Base-by-base conservation (phyloP, 1,284 basidiomycete species). In the Moesziomyces globuligerus region DNA sequence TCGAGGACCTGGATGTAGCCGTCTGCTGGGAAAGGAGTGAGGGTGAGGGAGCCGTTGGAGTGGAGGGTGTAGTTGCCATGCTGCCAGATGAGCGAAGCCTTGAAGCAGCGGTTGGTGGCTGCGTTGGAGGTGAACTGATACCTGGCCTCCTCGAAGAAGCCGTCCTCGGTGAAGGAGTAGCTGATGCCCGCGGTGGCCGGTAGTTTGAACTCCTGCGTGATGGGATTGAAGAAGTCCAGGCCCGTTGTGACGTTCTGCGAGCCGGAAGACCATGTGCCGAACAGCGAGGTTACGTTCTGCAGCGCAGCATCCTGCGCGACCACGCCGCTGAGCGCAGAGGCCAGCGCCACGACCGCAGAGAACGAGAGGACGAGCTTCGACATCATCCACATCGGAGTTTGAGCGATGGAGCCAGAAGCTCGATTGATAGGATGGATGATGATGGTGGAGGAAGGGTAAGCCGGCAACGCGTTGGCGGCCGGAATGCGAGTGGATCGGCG, bases 101-200 rank as follows among this genome's bases (percentile, higher is more conserved):
- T 75, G 58, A 81, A 80, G 56, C 80, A 81, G 11, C 67, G 53
- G 21, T 75, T 76, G n/a, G 54, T 61, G 17, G 51, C 53, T 17
- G 73, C 48, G 50, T 80, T 79, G 18, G 76, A 68, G 15, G 60
- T 55, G 54, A 77, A 81, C 38, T 61, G 51, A 51, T 75, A 75
- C 20, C 54, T 48, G 10, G 77, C 55, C 47, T 69, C 61, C 43
- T 81, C 80, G 51, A 80, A 81, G 46, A 53, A 69, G 20, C 78
- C 78, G 28, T 81, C 76, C 24, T 78, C 70, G 24, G 74, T 75
- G 53, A 81, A 81, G 32, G 74, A 76, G 67, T 79, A 81, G 15
- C 76, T 75, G 40, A 78, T 73, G 21, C 80, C 80, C 0, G 74
- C 49, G 11, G 72, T 74, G 13, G 58, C 42, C 1, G 80, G 79